These are phyloP conservation scores for Aphanomyces cochlioides DNA, from an alignment of 352 stramenopile species.

Conservation along the genomic window DNA sequence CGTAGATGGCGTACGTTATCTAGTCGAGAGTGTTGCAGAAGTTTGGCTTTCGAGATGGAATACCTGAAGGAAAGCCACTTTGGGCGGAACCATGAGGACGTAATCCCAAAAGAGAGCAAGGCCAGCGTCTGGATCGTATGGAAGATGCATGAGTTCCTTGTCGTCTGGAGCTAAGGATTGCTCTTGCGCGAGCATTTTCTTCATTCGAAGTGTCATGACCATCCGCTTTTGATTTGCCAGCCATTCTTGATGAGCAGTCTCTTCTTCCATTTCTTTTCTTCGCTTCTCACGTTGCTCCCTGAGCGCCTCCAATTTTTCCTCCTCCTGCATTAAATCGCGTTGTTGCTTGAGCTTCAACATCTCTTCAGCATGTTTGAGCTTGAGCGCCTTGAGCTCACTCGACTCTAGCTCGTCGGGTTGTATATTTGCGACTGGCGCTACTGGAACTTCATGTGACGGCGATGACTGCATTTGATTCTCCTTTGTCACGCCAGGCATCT, in stretches of 20 bases:
- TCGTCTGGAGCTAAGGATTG: not conserved
- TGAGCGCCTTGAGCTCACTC: not conserved
- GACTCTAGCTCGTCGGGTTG: not conserved
- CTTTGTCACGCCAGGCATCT: not conserved
- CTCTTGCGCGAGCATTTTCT: slow-evolving; percentile 40
- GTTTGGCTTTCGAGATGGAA: not conserved
- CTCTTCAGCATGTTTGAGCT: slow-evolving; percentile 39
- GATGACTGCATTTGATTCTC: not conserved
- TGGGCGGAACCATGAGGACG: slow-evolving; percentile 33
- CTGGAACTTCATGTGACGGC: not conserved
- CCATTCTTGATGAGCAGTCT: slow-evolving; percentile 48
- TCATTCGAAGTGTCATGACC: slow-evolving; percentile 40
- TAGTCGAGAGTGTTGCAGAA: slow-evolving; percentile 24
- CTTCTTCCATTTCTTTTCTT: slow-evolving; percentile 45
- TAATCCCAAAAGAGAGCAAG: slow-evolving; percentile 54
- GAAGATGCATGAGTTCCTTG: not conserved
- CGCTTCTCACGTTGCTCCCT: slow-evolving; percentile 45
- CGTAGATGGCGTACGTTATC: slow-evolving; percentile 52
- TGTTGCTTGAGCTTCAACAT: slow-evolving; percentile 52
- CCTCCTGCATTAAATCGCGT: slow-evolving; percentile 52
- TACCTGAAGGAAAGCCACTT: slow-evolving; percentile 40
- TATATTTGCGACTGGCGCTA: not conserved
- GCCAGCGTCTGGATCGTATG: slow-evolving; percentile 41
- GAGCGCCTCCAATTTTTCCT: slow-evolving; percentile 56
- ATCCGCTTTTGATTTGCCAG: slow-evolving; percentile 52